These are phyloP conservation scores for Teratosphaeria nubilosa DNA, from an alignment of 2,329 filamentous ascomycete genomes.

Conservation along the genomic window DNA sequence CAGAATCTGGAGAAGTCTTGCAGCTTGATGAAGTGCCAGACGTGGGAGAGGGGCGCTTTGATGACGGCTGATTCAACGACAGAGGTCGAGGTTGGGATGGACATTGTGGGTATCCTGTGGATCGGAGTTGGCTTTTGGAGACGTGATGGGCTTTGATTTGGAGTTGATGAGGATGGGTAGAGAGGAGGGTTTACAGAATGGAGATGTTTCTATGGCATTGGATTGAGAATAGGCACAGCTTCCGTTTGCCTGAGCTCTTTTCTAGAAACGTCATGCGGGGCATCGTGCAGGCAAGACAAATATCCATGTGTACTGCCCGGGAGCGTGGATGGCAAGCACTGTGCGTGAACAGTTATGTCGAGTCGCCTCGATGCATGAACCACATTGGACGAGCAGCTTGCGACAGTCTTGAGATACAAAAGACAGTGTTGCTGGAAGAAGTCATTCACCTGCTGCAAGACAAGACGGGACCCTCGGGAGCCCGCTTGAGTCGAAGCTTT, in stretches of 20 bases:
- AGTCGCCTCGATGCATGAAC: background rate
- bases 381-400: too few species aligned
- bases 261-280: background rate
- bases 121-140: background rate
- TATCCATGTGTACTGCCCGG: too few species aligned
- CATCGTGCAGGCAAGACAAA: background rate
- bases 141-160: background rate
- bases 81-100: constrained; percentile 56
- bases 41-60: constrained; percentile 52
- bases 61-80: constrained; percentile 60
- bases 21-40: constrained; percentile 69
- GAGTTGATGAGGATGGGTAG: background rate
- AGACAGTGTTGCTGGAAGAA: too few species aligned
- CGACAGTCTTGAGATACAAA: too few species aligned
- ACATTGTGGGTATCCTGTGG: constrained; percentile 4
- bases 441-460: too few species aligned
- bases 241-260: background rate
- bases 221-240: background rate
- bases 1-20: constrained; percentile 57
- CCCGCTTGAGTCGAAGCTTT: background rate
- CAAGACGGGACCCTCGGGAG: too few species aligned
- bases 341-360: background rate
- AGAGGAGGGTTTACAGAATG: background rate
- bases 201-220: background rate
- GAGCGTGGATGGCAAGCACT: too few species aligned